Evolutionary conservation across 2,329 filamentous ascomycete genomes (phyloP).

Genomic region (Furcasterigmium furcatum): DNA sequence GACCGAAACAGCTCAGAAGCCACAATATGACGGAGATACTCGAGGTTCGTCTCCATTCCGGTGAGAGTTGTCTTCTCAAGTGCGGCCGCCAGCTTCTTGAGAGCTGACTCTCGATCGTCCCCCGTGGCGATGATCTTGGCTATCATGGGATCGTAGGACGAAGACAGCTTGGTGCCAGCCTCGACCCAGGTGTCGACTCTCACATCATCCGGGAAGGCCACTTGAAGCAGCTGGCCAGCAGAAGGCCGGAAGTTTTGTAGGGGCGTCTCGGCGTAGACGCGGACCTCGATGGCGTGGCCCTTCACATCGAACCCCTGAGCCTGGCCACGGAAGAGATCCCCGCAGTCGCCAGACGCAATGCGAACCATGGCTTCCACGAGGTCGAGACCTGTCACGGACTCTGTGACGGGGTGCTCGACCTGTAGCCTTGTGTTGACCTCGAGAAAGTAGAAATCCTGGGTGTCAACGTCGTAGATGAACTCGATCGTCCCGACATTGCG

Average conservation of each 20-base stretch:
- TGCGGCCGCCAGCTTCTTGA: slow-evolving; percentile 59
- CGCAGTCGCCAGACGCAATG: slow-evolving; percentile 42
- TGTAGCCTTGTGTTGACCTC: slow-evolving; percentile 47
- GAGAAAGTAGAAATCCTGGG: slow-evolving; percentile 38
- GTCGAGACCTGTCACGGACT: slow-evolving; percentile 32
- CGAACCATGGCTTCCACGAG: slow-evolving; percentile 27
- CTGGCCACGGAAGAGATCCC: slow-evolving; percentile 6
- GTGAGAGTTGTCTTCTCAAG: slow-evolving; percentile 43
- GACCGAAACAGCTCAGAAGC: slow-evolving; percentile 19
- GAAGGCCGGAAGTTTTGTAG: slow-evolving; percentile 63
- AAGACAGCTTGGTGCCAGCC: slow-evolving; percentile 66
- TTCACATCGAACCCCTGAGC: slow-evolving; percentile 37
- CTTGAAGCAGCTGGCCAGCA: slow-evolving; percentile 61
- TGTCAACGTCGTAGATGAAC: slow-evolving; percentile 36
- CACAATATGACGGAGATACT: slow-evolving; percentile 26
- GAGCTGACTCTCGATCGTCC: slow-evolving; percentile 53
- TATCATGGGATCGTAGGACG: slow-evolving; percentile 75
- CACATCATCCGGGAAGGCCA: slow-evolving; percentile 54
- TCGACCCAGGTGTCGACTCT: slow-evolving; percentile 70
- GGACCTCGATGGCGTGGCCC: slow-evolving; percentile 67
- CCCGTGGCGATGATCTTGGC: slow-evolving; percentile 71
- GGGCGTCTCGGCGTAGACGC: slow-evolving; percentile 73
- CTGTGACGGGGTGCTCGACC: slow-evolving; percentile 43
- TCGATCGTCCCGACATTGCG: slow-evolving; percentile 40
- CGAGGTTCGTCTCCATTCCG: slow-evolving; percentile 29